These are phyloP conservation scores for Linum tenue DNA, from an alignment of 345 rosid genomes.

Conservation along the genomic window DNA sequence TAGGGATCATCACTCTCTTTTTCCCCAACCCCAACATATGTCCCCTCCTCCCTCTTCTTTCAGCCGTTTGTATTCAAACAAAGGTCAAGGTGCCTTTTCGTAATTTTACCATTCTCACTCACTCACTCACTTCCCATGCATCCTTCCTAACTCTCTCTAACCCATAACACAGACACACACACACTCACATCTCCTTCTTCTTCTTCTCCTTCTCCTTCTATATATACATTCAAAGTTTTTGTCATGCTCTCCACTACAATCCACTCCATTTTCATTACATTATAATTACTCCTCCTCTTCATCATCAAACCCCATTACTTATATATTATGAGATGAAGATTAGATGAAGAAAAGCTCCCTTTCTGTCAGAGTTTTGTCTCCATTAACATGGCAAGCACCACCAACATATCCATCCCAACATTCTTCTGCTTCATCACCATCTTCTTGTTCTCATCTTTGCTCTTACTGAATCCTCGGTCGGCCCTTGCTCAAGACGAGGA, in stretches of 20 bases:
- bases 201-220: conserved; percentile 23
- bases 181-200: not conserved
- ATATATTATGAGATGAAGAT: not conserved
- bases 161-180: not conserved
- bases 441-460: conserved; percentile 14
- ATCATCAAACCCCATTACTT: not conserved
- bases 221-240: conserved; percentile 32
- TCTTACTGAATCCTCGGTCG: conserved; percentile 24
- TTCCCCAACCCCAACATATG: conserved; percentile 29
- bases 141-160: not conserved
- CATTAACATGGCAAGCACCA: too few relatives aligned
- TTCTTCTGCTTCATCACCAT: conserved; percentile 15
- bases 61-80: conserved; percentile 29
- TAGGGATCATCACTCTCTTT: conserved; percentile 40
- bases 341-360: too few relatives aligned
- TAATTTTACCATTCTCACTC: conserved; percentile 13
- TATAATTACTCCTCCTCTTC: too few relatives aligned
- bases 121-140: conserved; percentile 21
- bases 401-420: not conserved
- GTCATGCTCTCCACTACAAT: conserved; percentile 13
- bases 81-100: conserved; percentile 41
- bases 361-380: too few relatives aligned
- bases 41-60: conserved; percentile 34
- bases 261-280: not conserved
- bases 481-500: conserved; percentile 20